Percentiles rank a stretch among this genome's conserved stretches.
Evolutionary conservation across 2,329 filamentous ascomycete genomes (phyloP).

Genomic region (Cladophialophora chaetospira): DNA sequence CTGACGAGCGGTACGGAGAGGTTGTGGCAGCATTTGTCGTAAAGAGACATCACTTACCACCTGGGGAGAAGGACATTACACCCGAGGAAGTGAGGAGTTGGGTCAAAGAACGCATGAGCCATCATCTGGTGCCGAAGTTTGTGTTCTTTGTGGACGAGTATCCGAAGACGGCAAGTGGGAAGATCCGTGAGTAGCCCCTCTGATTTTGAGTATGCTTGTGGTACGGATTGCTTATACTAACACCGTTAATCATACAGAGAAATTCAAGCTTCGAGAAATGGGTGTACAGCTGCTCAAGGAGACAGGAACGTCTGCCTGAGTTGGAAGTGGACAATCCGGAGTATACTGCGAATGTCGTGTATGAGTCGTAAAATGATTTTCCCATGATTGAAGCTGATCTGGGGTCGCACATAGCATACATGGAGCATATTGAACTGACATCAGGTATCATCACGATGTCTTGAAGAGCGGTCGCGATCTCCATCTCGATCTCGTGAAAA

Average conservation of each 20-base stretch:
- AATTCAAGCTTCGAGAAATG: constrained; percentile 72
- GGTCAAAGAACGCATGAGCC: constrained; percentile 70
- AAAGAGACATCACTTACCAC: constrained; percentile 46
- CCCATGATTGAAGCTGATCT: not conserved
- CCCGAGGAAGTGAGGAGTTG: constrained; percentile 67
- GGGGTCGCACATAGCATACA: not conserved
- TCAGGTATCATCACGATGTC: constrained; percentile 12
- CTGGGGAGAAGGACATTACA: constrained; percentile 52
- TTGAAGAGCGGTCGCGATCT: constrained; percentile 3
- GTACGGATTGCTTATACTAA: not conserved
- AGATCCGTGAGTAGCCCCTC: constrained; percentile 91
- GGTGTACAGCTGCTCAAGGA: constrained; percentile 54
- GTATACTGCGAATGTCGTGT: no score
- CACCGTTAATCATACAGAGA: constrained; percentile 14
- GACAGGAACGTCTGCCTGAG: no score
- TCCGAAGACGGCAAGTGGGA: constrained; percentile 93
- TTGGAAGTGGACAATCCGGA: no score
- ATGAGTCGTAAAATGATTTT: no score
- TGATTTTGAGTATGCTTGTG: not conserved
- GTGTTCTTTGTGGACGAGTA: constrained; percentile 86
- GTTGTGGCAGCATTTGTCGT: constrained; percentile 82
- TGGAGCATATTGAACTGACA: not conserved
- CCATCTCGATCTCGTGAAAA: constrained; percentile 6
- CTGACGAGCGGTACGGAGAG: constrained; percentile 82
- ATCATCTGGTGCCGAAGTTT: constrained; percentile 79